Base-by-base conservation (phyloP, 2,329 filamentous ascomycete genomes). In the Talaromyces piceae region DNA sequence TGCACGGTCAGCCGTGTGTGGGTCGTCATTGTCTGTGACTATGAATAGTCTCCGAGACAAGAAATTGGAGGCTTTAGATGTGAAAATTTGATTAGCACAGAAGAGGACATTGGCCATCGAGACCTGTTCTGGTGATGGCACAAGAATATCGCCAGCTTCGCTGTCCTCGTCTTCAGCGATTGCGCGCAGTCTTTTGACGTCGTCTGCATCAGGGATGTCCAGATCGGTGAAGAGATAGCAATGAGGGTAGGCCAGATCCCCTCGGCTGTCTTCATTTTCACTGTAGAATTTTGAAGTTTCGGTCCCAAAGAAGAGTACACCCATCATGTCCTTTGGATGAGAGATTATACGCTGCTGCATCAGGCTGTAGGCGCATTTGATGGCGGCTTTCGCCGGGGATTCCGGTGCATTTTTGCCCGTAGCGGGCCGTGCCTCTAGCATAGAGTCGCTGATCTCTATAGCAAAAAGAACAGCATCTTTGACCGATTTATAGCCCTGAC, bases 261-360 rank as follows among this genome's bases (percentile, higher is more conserved):
- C 76, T 6, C 77, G 74, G 26, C 71, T 73, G 44, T 74, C 75
- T 52, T 78, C 81, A 52, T 82, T 78, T 41, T 84, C 83, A 13
- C 83, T 81, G 43, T 85, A 81, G 57, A 90, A 91, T 60, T 85
- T 90, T 33, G 89, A 88, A 69, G 88, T 81, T 62, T 94, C 77
- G 0, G 93, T 98, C 7, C 91, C 91, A 65, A 94, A 98, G 0
- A 98, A 76, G 31, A 98, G 68, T 23, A 98, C 86, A 2, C 91
- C 91, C 80, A 98, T 96, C 88, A 96, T 94, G 56, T 98, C 93
- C 63, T 86, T 91, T 1, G 93, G 93, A 55, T 91, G 91, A 3
- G 91, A 91, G 61, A 98, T 97, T 68, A 98, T 97, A 60, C 93
- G 88, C 72, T 97, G 91, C 71, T 97, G 89, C 88, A 98, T 96